These are phyloP conservation scores for Avena sativa DNA, from an alignment of 176 grass and related monocot species.

Conservation along the genomic window DNA sequence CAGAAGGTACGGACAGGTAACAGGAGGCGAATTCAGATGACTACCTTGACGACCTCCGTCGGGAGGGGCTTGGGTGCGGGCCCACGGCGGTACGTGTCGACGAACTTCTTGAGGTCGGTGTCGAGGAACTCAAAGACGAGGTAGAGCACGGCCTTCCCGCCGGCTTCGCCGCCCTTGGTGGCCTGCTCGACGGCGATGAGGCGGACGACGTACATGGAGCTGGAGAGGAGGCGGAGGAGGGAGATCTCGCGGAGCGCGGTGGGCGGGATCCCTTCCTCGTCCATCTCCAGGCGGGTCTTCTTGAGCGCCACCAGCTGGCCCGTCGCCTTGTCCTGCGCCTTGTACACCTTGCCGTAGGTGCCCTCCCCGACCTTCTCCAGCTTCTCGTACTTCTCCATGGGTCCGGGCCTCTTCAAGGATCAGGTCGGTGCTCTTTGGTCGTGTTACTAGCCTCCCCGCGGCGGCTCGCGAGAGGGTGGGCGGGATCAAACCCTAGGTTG, in stretches of 20 bases:
- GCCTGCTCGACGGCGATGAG: constrained; percentile 85
- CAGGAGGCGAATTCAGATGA: background rate
- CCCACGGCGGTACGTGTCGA: constrained; percentile 64
- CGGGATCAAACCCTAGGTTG: constrained; percentile 5
- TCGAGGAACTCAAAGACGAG: constrained; percentile 96
- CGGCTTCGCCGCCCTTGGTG: constrained; percentile 54
- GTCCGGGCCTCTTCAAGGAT: no score
- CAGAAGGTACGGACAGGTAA: background rate
- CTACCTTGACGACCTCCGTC: constrained; percentile 62
- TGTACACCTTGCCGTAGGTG: constrained; percentile 60
- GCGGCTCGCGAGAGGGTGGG: background rate
- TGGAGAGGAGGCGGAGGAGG: constrained; percentile 84
- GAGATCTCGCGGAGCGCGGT: constrained; percentile 93
- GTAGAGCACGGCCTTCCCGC: constrained; percentile 71
- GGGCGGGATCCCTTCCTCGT: constrained; percentile 97
- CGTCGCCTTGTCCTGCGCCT: constrained; percentile 61
- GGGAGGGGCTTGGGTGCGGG: constrained; percentile 60
- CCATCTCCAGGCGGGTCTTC: constrained; percentile 95
- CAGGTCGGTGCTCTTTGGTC: no score
- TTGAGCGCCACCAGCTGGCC: constrained; percentile 63
- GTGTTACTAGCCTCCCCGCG: background rate
- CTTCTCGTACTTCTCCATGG: constrained; percentile 98
- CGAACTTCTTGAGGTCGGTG: constrained; percentile 89
- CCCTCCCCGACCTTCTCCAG: constrained; percentile 80
- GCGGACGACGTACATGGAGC: constrained; percentile 87